Conservation (phyloP, 108 stramenopile genomes). For the Conticribra guillardii region DNA sequence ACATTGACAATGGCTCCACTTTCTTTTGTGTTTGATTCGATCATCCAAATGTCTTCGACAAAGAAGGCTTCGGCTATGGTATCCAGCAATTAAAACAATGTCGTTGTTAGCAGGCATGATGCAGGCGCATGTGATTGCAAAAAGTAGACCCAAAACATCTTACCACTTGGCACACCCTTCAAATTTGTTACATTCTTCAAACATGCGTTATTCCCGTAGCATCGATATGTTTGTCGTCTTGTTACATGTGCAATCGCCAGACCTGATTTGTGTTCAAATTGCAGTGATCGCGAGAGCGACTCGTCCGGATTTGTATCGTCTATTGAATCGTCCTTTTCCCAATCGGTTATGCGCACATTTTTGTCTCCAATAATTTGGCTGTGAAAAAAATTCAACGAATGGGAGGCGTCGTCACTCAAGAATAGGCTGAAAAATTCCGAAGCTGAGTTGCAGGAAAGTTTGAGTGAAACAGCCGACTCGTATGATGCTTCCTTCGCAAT, state of each 20-base stretch:
- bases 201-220: slow-evolving; percentile 26
- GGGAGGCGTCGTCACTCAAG: slow-evolving; percentile 21
- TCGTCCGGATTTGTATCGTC: slow-evolving; percentile 14
- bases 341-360: slow-evolving; percentile 35
- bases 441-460: slow-evolving; percentile 19
- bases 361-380: slow-evolving; percentile 54
- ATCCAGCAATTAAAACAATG: background rate
- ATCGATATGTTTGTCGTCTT: slow-evolving; percentile 39
- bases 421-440: slow-evolving; percentile 34
- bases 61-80: slow-evolving; percentile 65
- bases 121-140: background rate
- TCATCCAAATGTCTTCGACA: slow-evolving; percentile 70
- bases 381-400: slow-evolving; percentile 28
- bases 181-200: slow-evolving; percentile 36
- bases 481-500: background rate
- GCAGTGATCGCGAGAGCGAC: slow-evolving; percentile 20
- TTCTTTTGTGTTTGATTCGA: slow-evolving; percentile 47
- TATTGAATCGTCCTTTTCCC: slow-evolving; percentile 22
- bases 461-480: slow-evolving; percentile 22
- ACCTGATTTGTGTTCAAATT: slow-evolving; percentile 30
- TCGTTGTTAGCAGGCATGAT: background rate
- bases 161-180: slow-evolving; percentile 23
- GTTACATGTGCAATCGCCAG: slow-evolving; percentile 27
- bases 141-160: background rate
- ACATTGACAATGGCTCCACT: slow-evolving; percentile 45